phyloP scores from a whole-genome alignment of 2,329 filamentous ascomycete genomes.

The Thielaviopsis populi region DNA sequence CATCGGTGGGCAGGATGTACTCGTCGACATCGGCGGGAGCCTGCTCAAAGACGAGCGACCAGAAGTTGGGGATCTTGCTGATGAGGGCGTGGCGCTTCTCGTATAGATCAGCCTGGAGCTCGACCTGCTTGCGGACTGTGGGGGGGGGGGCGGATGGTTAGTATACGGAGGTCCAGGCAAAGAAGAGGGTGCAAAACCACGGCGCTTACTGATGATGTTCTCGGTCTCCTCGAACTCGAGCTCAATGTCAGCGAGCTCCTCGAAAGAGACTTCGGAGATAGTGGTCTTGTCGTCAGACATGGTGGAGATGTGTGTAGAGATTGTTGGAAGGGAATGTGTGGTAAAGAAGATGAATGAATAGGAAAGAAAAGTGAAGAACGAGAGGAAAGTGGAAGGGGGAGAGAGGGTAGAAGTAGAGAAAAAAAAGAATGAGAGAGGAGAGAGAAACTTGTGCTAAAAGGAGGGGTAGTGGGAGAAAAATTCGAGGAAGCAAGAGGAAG shows the following conservation, averaged over 20 bases:
- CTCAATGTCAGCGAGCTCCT: slow-evolving; percentile 67
- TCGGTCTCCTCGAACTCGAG: slow-evolving; percentile 73
- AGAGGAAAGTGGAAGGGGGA: not conserved
- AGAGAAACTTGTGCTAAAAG: slow-evolving; percentile 1
- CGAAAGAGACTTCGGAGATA: slow-evolving; percentile 40
- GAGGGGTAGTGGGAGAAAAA: slow-evolving; percentile 10
- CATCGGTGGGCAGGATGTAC: slow-evolving; percentile 71
- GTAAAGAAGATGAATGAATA: slow-evolving; percentile 7
- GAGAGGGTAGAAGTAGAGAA: not conserved
- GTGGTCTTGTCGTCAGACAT: slow-evolving; percentile 24
- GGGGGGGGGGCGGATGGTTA: slow-evolving; percentile 17
- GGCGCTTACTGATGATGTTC: slow-evolving; percentile 58
- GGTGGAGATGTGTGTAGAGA: slow-evolving; percentile 18
- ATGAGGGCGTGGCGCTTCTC: slow-evolving; percentile 58
- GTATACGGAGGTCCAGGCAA: not conserved
- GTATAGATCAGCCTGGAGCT: slow-evolving; percentile 56
- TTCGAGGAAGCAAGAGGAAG: not conserved
- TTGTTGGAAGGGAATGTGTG: slow-evolving; percentile 13
- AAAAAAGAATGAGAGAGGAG: slow-evolving; percentile 13
- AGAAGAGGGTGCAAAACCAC: not conserved
- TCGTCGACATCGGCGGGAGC: slow-evolving; percentile 74
- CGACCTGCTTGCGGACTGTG: slow-evolving; percentile 57
- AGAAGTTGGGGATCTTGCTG: slow-evolving; percentile 70
- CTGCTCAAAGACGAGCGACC: slow-evolving; percentile 85
- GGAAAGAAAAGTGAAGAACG: not conserved